Base-by-base conservation (phyloP, 495 filamentous ascomycete genomes). In the Diplogelasinospora grovesii region DNA sequence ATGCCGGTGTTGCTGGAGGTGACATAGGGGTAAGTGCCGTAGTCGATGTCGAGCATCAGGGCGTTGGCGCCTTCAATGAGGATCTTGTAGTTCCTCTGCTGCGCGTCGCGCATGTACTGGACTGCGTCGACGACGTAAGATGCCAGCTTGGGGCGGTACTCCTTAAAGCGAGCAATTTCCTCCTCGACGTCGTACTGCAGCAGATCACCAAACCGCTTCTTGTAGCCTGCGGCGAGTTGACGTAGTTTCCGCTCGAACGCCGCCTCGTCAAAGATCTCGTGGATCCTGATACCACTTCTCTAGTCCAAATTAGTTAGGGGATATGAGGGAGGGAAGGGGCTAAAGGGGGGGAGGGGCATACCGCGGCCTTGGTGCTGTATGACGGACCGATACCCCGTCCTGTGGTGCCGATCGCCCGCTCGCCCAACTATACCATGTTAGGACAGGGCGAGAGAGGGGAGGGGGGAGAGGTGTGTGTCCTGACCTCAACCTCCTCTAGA, bases 11-110 rank as follows among this genome's bases (percentile, higher is more conserved):
- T 84, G 28, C 79, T 82, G 10, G 81, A 87, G 19, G 89, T 94
- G 40, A 93, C 89, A 50, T 76, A 90, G 42, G 88, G 88, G 55
- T 90, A 93, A 38, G 81, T 89, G 54, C 85, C 65, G 49, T 66
- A 68, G 38, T 65, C 60, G 14, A 63, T 64, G 22, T 69, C 62
- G 27, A 69, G 45, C 49, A 66, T 83, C 36, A 89, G 65, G n/a
- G 87, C 86, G 49, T 95, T 87, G n/a, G 85, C 82, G 41, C 87
- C 87, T 63, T 96, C 89, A 25, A 95, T 77, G 6, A 95, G 69
- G 46, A 89, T 83, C 43, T 74, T 74, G 36, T 70, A 67, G 14
- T 81, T 75, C 50, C 73, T 59, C 39, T 77, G 66, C 47, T 81
- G 72, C 11, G 73, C 75, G 5, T 60, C 55, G 28, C 64, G 54